phyloP scores from a whole-genome alignment of 1,284 basidiomycete species.

The Bjerkandera adusta region DNA sequence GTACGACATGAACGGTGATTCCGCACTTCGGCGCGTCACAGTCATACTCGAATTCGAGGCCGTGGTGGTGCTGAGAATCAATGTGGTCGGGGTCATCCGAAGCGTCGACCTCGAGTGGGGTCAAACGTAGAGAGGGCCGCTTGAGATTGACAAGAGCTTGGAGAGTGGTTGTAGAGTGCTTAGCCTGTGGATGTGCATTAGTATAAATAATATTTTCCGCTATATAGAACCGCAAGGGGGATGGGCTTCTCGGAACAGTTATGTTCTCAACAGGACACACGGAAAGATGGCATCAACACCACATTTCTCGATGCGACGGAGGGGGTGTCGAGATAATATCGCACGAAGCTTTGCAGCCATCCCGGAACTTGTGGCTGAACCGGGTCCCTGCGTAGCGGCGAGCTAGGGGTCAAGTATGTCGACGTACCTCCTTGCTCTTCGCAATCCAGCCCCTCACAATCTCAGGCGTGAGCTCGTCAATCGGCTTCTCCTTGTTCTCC shows the following conservation, averaged over 20 bases:
- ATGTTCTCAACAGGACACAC: too few species aligned
- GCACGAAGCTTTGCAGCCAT: too few species aligned
- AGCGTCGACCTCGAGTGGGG: conserved; percentile 54
- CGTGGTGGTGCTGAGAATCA: conserved; percentile 59
- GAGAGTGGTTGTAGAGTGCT: conserved; percentile 84
- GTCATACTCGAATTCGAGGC: conserved; percentile 87
- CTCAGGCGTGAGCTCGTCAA: conserved; percentile 72
- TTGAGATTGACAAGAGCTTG: conserved; percentile 92
- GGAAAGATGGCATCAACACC: too few species aligned
- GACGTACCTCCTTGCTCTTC: conserved; percentile 77
- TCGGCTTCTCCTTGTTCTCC: conserved; percentile 41
- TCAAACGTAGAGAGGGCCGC: conserved; percentile 74
- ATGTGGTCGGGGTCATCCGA: conserved; percentile 39
- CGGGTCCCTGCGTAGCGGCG: too few species aligned
- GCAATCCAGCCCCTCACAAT: conserved; percentile 80
- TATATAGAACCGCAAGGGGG: too few species aligned
- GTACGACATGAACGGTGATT: conserved; percentile 71
- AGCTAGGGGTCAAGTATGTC: too few species aligned
- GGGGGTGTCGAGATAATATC: too few species aligned
- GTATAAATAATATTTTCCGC: too few species aligned
- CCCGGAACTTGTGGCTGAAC: too few species aligned
- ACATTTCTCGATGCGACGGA: too few species aligned
- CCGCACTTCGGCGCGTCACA: conserved; percentile 81
- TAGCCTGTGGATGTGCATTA: conserved; percentile 44
- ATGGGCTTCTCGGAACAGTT: too few species aligned